Evolutionary conservation across 2,329 filamentous ascomycete species (phyloP).

Genomic region (Botrytis porri): DNA sequence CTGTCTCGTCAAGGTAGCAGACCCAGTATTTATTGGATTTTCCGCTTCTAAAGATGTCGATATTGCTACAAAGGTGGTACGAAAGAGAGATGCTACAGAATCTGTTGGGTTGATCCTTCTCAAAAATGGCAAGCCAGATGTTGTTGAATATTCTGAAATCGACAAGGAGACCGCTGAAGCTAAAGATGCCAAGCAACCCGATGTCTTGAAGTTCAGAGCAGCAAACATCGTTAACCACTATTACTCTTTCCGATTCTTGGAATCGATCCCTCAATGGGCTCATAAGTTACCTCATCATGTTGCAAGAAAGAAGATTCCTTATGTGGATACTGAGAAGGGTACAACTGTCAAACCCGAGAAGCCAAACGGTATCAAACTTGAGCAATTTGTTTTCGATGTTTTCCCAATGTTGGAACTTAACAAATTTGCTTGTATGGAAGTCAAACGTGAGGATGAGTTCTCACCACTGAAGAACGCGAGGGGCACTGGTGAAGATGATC

Average conservation of each 20-base stretch:
- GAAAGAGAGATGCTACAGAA: conserved; percentile 95
- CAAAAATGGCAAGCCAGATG: conserved; percentile 94
- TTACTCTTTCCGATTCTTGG: conserved; percentile 91
- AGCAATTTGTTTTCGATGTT: conserved; percentile 98
- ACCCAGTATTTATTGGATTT: conserved; percentile 94
- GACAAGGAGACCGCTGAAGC: conserved; percentile 85
- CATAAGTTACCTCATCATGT: conserved; percentile 91
- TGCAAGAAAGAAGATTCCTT: conserved; percentile 97
- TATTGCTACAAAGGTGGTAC: conserved; percentile 98
- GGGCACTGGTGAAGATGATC: conserved; percentile 87
- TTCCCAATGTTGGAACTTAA: conserved; percentile 83
- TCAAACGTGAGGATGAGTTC: conserved; percentile 96
- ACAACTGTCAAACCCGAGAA: conserved; percentile 85
- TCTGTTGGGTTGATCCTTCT: conserved; percentile 90
- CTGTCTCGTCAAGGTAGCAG: conserved; percentile 97
- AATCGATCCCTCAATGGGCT: conserved; percentile 83
- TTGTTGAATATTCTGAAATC: conserved; percentile 98
- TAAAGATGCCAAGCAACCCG: conserved; percentile 74
- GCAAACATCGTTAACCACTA: conserved; percentile 99
- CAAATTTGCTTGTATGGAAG: conserved; percentile 94
- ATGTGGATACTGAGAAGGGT: conserved; percentile 71
- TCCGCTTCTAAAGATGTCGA: conserved; percentile 83
- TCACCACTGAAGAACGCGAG: conserved; percentile 89
- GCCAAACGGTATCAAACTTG: conserved; percentile 97
- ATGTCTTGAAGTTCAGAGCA: conserved; percentile 89